Percentiles rank a stretch among this genome's conserved stretches.
Conservation (phyloP, 768 basidiomycete species). For the Suillus paluster region DNA sequence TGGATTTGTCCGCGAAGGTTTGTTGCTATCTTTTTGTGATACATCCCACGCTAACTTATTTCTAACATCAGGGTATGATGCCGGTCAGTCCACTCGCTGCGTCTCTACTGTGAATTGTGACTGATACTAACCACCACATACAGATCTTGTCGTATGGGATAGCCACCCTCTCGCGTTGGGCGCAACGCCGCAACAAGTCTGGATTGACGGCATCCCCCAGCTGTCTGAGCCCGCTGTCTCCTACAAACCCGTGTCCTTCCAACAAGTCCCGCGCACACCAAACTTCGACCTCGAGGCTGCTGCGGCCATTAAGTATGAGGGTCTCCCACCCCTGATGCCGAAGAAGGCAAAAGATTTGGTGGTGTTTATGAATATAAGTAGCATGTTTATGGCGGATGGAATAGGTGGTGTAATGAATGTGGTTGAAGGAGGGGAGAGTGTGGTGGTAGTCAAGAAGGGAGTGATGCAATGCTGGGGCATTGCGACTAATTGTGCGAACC, state of each 20-base stretch:
- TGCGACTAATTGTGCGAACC: constrained; percentile 27
- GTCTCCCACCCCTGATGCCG: constrained; percentile 67
- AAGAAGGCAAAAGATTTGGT: constrained; percentile 44
- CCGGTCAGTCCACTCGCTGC: constrained; percentile 44
- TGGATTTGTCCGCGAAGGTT: constrained; percentile 62
- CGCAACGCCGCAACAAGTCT: constrained; percentile 81
- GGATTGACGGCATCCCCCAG: constrained; percentile 85
- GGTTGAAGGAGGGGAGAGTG: constrained; percentile 30
- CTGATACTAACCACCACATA: neutral
- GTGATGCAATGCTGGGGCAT: constrained; percentile 56
- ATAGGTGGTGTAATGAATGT: constrained; percentile 32
- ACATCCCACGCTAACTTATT: constrained; percentile 1
- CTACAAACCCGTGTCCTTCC: constrained; percentile 57
- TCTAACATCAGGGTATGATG: constrained; percentile 61
- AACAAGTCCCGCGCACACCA: constrained; percentile 57
- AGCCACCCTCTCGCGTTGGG: constrained; percentile 79
- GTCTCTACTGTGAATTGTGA: constrained; percentile 11
- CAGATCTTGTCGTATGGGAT: constrained; percentile 78
- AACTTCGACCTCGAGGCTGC: constrained; percentile 68
- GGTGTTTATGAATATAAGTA: constrained; percentile 68
- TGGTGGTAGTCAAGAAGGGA: constrained; percentile 59
- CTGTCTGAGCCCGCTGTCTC: constrained; percentile 49
- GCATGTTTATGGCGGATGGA: constrained; percentile 46
- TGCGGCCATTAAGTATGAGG: constrained; percentile 64
- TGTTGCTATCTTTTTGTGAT: constrained; percentile 3